phyloP scores from a whole-genome alignment of 805 yeast species.

The Komagataella ulmi region DNA sequence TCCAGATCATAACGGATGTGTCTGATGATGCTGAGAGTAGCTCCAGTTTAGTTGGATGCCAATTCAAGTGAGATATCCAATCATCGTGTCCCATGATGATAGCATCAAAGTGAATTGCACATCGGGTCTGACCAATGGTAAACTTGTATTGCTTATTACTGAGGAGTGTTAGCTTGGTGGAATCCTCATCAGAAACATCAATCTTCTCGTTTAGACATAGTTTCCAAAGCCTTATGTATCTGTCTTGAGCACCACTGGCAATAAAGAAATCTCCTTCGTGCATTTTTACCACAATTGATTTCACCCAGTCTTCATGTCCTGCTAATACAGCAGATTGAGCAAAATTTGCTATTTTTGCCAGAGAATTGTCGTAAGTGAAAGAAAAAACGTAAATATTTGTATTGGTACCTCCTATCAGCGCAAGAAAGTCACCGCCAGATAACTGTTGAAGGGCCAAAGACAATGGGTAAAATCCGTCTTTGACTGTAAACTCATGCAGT shows the following conservation, averaged over 20 bases:
- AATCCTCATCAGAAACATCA: conserved; percentile 37
- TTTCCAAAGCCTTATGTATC: conserved; percentile 87
- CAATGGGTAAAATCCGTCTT: conserved; percentile 37
- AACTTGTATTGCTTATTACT: conserved; percentile 67
- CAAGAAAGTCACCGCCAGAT: conserved; percentile 21
- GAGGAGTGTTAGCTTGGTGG: conserved; percentile 34
- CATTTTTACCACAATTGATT: conserved; percentile 46
- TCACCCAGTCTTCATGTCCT: conserved; percentile 98
- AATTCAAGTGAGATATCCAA: conserved; percentile 78
- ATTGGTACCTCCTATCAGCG: conserved; percentile 69
- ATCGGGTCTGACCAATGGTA: conserved; percentile 21
- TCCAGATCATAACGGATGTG: conserved; percentile 89
- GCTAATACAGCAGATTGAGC: conserved; percentile 38
- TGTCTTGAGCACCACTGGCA: conserved; percentile 89
- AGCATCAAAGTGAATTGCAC: conserved; percentile 75
- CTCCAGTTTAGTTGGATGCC: conserved; percentile 58
- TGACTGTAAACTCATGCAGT: conserved; percentile 20
- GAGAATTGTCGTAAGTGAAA: conserved; percentile 14
- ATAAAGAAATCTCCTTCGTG: conserved; percentile 41
- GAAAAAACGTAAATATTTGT: conserved; percentile 39
- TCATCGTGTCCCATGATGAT: conserved; percentile 96
- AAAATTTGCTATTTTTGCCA: conserved; percentile 9
- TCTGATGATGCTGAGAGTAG: conserved; percentile 85
- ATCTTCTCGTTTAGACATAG: conserved; percentile 40
- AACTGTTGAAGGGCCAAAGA: conserved; percentile 21